Base-by-base conservation (phyloP, 371 early-diverging fungal species). In the Mucor circinelloides region DNA sequence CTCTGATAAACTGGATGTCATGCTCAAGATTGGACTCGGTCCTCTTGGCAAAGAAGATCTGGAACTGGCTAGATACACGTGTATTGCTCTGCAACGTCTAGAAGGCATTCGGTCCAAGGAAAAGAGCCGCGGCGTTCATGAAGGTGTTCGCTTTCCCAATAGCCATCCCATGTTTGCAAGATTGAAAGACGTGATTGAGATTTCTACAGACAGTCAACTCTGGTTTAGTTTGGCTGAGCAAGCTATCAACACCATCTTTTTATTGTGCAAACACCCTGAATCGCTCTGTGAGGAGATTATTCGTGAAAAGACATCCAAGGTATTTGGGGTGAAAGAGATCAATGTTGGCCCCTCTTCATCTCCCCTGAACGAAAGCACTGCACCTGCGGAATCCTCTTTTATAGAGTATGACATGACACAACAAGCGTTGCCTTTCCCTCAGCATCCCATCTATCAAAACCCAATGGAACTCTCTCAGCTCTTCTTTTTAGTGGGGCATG, bases 181-280 rank as follows among this genome's bases (percentile, higher is more conserved):
- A 30, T 70, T 93, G 21, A 82, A 82, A 50, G 83, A 83, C 36
- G 76, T 95, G 13, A 78, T 94, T 36, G 89, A 92, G 63, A 73
- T 75, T 31, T 83, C 85, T 0, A 85, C 83, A 3, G 74, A 76
- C 12, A 86, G 87, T 21, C 80, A 84, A 25, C 87, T 89, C 64
- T 95, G 95, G 92, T 96, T 96, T 78, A 85, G 90, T 21, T 85
- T 97, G 23, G 92, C 95, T 1, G 96, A 98, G 72, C 95, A 97
- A 71, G 97, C 93, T 4, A 79, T 99, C 52, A 96, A 95, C 71
- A 88, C 96, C 1, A 91, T 98, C 19, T 97, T 94, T 69, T 64
- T 87, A 13, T 81, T 98, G 44, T 89, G 91, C 10, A 95, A 96
- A 40, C 92, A 95, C 62, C 99, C 99, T 0, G 95, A 97, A 66